Conservation (phyloP, 129 eudicot species). For the Escallonia rubra region DNA sequence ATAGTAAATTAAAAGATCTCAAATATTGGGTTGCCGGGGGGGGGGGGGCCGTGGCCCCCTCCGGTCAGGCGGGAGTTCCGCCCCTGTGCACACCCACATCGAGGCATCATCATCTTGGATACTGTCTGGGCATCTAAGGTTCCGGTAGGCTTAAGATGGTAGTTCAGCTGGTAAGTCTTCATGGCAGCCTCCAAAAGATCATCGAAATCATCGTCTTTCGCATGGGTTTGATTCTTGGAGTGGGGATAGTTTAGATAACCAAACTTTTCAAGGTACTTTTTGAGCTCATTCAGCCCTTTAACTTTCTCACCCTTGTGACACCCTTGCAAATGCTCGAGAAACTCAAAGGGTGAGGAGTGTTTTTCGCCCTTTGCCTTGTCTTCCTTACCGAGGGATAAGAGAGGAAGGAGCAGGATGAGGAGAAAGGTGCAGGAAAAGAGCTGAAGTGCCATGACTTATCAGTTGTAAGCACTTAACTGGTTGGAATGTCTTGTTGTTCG, state of each 20-base stretch:
- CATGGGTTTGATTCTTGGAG: background rate
- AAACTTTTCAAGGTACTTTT: slow-evolving; percentile 6
- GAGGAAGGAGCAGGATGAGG: background rate
- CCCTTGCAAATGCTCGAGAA: slow-evolving; percentile 13
- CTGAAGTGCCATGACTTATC: slow-evolving; percentile 2
- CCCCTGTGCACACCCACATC: slow-evolving; percentile 22
- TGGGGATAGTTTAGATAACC: slow-evolving; percentile 12
- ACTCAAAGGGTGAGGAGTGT: slow-evolving; percentile 5
- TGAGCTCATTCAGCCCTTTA: slow-evolving; percentile 14
- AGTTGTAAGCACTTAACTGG: background rate
- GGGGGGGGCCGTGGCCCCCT: too few relatives aligned
- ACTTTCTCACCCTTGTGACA: slow-evolving; percentile 8
- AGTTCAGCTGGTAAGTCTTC: slow-evolving; percentile 19
- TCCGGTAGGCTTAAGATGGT: slow-evolving; percentile 17
- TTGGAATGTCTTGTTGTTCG: background rate
- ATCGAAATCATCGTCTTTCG: slow-evolving; percentile 12
- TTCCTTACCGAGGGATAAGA: background rate
- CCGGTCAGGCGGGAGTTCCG: too few relatives aligned
- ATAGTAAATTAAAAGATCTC: too few relatives aligned
- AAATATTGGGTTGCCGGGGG: too few relatives aligned
- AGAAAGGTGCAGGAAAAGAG: slow-evolving; percentile 7
- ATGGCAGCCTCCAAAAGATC: slow-evolving; percentile 15
- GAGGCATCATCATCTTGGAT: slow-evolving; percentile 13
- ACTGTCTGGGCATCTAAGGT: slow-evolving; percentile 9
- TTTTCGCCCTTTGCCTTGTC: background rate